A percentile compares a stretch with the other conserved stretches of the same genome.
Evolutionary conservation across 1,139 yeast genomes (phyloP).

Genomic region (Dujonia santamariae): DNA sequence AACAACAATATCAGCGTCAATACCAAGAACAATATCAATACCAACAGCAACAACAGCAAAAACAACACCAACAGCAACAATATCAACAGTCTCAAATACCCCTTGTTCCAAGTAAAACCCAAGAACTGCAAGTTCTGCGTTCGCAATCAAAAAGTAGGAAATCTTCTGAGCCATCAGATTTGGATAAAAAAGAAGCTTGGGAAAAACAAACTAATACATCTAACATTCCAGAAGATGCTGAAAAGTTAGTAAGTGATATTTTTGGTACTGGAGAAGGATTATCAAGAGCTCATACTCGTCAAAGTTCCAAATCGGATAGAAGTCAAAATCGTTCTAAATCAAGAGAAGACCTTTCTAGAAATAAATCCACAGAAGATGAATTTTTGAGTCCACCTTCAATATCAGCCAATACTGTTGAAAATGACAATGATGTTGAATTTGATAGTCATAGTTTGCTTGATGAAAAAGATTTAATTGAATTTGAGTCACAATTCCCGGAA

Average conservation of each 20-base stretch:
- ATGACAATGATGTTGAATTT: slow-evolving; percentile 1
- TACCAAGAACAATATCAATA: slow-evolving; percentile 7
- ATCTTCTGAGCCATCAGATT: slow-evolving; percentile 15
- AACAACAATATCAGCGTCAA: slow-evolving; percentile 16
- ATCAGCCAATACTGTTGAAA: background rate
- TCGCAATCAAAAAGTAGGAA: slow-evolving; percentile 7
- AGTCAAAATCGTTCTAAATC: slow-evolving; percentile 3
- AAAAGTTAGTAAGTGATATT: slow-evolving; percentile 40
- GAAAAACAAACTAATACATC: slow-evolving; percentile 15
- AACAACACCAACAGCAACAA: slow-evolving; percentile 5
- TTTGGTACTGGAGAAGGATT: slow-evolving; percentile 16
- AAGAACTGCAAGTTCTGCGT: background rate
- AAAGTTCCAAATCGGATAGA: slow-evolving; percentile 11
- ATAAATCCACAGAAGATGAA: background rate
- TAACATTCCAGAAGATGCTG: slow-evolving; percentile 26
- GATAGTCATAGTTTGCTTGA: slow-evolving; percentile 2
- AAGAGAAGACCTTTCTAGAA: slow-evolving; percentile 1
- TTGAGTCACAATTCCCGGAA: slow-evolving; percentile 8
- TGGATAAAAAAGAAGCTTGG: slow-evolving; percentile 40
- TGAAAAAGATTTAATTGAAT: slow-evolving; percentile 8
- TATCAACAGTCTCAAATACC: slow-evolving; percentile 6
- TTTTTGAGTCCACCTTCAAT: background rate
- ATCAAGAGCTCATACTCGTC: slow-evolving; percentile 5
- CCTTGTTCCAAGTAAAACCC: slow-evolving; percentile 2
- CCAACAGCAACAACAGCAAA: slow-evolving; percentile 9